Base-by-base conservation (phyloP, 148 eudicot species). In the Camellia japonica region DNA sequence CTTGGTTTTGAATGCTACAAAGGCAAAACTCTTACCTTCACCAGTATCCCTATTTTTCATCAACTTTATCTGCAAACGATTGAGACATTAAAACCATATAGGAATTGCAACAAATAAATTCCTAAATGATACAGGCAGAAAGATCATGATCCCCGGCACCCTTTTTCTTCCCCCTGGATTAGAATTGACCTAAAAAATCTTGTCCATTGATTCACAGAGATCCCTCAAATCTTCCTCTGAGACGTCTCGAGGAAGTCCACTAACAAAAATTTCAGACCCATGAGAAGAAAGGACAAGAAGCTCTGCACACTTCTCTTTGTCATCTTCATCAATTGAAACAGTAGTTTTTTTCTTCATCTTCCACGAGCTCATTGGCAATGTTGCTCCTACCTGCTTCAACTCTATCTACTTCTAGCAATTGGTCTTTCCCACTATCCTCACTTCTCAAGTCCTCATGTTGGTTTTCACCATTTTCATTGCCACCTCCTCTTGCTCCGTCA, bases 251-350 rank as follows among this genome's bases (percentile, higher is more conserved):
- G 95, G 89, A 88, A 96, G 91, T 47, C 97, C 99, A 68, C 99
- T 98, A 67, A 96, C 88, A 76, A 93, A 96, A 78, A 96, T 86
- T 82, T 96, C 99, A 51, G 99, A 90, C 13, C 99, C 98, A 78
- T 85, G 91, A 73, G 99, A 97, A 75, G 99, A 98, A 74, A 91
- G 93, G 79, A 90, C 85, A 78, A 96, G 95, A 83, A 96, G 90
- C 77, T 93, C 91, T 56, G 90, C 87, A 83, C 78, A 84, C 85
- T 91, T 87, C 80, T 87, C 89, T 42, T 82, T 85, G 41, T 85
- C 90, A 13, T 69, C 92, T 69, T 82, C 85, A 69, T 77, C 86
- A 56, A 82, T 55, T 20, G 81, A 71, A 79, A 73, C 30, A 23
- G 30, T 23, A 23, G 30, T 80, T 76, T 68, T 87, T 89, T 68